Evolutionary conservation across 2,329 filamentous ascomycete species (phyloP).

Genomic region (Colletotrichum cuscutae): DNA sequence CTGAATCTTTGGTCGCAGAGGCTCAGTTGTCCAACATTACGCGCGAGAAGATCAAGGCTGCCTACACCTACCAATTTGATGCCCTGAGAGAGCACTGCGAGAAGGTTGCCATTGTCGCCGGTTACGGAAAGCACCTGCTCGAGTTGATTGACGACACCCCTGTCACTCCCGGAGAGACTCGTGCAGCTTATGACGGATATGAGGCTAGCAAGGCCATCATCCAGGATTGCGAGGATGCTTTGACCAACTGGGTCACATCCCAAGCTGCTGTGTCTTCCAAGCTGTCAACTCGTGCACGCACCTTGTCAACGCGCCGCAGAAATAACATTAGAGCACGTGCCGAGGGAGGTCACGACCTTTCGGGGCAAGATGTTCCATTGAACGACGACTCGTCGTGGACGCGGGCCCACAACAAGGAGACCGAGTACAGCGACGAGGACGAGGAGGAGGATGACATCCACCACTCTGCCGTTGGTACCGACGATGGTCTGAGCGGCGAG

Average conservation of each 20-base stretch:
- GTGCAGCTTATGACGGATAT: slow-evolving; percentile 95
- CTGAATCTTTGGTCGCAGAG: slow-evolving; percentile 98
- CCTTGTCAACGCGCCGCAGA: slow-evolving; percentile 84
- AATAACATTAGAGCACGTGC: slow-evolving; percentile 74
- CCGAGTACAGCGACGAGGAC: slow-evolving; percentile 71
- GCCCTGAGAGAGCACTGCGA: slow-evolving; percentile 97
- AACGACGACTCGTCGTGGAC: slow-evolving; percentile 88
- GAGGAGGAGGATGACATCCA: slow-evolving; percentile 69
- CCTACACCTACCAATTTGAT: slow-evolving; percentile 98
- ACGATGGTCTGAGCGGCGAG: slow-evolving; percentile 65
- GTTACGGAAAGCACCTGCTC: slow-evolving; percentile 97
- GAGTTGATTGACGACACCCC: slow-evolving; percentile 97
- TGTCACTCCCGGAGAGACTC: slow-evolving; percentile 96
- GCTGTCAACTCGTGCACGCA: slow-evolving; percentile 87
- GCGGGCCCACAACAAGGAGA: slow-evolving; percentile 72
- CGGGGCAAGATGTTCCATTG: slow-evolving; percentile 81
- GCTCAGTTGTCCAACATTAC: slow-evolving; percentile 99
- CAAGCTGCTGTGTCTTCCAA: slow-evolving; percentile 90
- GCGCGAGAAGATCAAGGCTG: slow-evolving; percentile 98
- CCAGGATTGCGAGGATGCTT: slow-evolving; percentile 96
- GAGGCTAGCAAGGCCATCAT: slow-evolving; percentile 99
- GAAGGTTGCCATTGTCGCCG: slow-evolving; percentile 97
- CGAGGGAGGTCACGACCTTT: slow-evolving; percentile 80
- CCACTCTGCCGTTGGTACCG: slow-evolving; percentile 61
- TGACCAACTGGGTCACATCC: slow-evolving; percentile 95